A percentile compares a stretch with the other conserved stretches of the same genome.
These are phyloP conservation scores for Cordia subcordata DNA, from an alignment of 257 asterid species.

Conservation along the genomic window DNA sequence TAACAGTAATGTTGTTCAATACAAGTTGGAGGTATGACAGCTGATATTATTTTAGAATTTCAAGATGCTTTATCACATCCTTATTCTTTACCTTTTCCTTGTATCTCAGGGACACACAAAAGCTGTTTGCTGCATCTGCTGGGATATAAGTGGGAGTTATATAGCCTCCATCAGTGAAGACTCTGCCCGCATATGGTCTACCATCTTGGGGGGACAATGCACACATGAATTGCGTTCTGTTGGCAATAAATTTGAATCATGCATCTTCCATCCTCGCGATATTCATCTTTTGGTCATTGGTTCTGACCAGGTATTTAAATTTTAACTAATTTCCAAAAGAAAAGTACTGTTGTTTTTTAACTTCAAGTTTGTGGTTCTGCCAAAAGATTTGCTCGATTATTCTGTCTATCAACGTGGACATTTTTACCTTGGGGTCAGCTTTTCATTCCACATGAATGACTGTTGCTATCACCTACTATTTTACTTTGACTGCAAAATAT, in stretches of 20 bases:
- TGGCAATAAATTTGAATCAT: constrained; percentile 31
- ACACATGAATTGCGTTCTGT: constrained; percentile 21
- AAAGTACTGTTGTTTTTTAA: background rate
- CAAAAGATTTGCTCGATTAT: too few relatives aligned
- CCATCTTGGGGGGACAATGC: constrained; percentile 17
- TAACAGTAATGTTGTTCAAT: constrained; percentile 22
- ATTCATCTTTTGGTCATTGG: constrained; percentile 37
- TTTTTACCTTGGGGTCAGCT: too few relatives aligned
- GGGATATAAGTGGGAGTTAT: constrained; percentile 34
- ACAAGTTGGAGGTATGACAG: constrained; percentile 30
- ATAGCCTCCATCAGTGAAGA: constrained; percentile 44
- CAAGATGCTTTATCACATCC: background rate
- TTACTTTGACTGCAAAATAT: too few relatives aligned
- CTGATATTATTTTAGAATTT: background rate
- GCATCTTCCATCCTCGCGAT: constrained; percentile 43
- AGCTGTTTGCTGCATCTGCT: constrained; percentile 36
- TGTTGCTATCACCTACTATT: too few relatives aligned
- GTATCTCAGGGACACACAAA: constrained; percentile 33
- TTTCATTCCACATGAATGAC: too few relatives aligned
- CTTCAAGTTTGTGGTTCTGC: background rate
- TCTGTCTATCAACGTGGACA: too few relatives aligned
- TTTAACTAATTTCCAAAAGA: background rate
- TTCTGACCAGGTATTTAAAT: constrained; percentile 32
- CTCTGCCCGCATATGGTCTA: constrained; percentile 41
- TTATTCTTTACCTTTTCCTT: background rate